These are phyloP conservation scores for Dryas octopetala DNA, from an alignment of 306 rosid genomes.

Conservation along the genomic window DNA sequence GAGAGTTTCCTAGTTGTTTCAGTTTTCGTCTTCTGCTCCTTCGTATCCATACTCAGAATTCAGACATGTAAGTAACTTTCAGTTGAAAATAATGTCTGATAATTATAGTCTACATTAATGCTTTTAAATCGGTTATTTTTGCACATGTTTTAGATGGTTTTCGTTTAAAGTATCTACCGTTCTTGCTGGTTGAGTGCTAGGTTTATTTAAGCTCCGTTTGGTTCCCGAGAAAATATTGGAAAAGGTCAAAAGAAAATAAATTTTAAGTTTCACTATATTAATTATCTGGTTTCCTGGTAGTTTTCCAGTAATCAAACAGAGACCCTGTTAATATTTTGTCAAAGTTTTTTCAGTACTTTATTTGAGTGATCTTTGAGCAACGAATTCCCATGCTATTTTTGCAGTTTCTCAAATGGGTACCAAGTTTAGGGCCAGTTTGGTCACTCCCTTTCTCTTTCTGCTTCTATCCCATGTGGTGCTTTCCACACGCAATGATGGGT, in stretches of 20 bases:
- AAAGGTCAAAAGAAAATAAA: neutral
- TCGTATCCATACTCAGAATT: neutral
- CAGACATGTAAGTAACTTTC: constrained; percentile 12
- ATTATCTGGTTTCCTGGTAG: neutral
- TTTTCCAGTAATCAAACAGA: neutral
- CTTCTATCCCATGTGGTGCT: constrained; percentile 42
- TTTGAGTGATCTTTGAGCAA: constrained; percentile 12
- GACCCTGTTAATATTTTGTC: neutral
- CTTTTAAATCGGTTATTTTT: neutral
- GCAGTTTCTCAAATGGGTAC: constrained; percentile 42
- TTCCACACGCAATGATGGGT: constrained; percentile 39
- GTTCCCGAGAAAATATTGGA: neutral
- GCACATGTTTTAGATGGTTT: neutral
- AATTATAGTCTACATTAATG: neutral
- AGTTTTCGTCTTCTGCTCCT: constrained; percentile 6
- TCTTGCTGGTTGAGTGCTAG: neutral
- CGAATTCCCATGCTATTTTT: constrained; percentile 8
- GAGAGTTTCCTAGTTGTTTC: constrained; percentile 2
- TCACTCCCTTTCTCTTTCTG: constrained; percentile 26
- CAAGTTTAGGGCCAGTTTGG: constrained; percentile 25
- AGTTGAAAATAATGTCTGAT: neutral
- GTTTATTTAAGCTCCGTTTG: constrained; percentile 3
- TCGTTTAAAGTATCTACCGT: neutral
- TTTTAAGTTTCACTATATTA: neutral
- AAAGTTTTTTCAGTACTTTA: neutral